Evolutionary conservation across 2,329 filamentous ascomycete species (phyloP).

Genomic region (Calonectria pseudoturangicola): DNA sequence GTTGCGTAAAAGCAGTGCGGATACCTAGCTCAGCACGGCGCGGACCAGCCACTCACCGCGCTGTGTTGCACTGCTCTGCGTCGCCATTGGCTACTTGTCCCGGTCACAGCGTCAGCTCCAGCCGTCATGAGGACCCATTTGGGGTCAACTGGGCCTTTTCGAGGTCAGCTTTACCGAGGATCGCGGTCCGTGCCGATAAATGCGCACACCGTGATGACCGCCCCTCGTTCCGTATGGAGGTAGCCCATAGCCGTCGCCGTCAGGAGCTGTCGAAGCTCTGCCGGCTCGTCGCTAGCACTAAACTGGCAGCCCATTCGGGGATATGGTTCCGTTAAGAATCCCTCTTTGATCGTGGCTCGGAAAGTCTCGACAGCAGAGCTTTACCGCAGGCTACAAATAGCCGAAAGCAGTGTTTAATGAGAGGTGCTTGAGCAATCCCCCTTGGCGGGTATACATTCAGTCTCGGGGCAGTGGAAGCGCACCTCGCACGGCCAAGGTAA

Average conservation of each 20-base stretch:
- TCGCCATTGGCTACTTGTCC: slow-evolving; percentile 27
- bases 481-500: slow-evolving; percentile 48
- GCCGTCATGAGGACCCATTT: slow-evolving; percentile 34
- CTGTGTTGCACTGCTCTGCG: slow-evolving; percentile 35
- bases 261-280: slow-evolving; percentile 23
- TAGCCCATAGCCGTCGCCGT: slow-evolving; percentile 29
- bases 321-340: slow-evolving; percentile 32
- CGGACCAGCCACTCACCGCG: slow-evolving; percentile 47
- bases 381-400: slow-evolving; percentile 30
- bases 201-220: slow-evolving; percentile 46
- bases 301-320: slow-evolving; percentile 28
- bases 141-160: slow-evolving; percentile 21
- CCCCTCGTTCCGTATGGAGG: slow-evolving; percentile 22
- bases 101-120: slow-evolving; percentile 24
- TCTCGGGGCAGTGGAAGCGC: slow-evolving; percentile 45
- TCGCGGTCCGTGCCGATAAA: slow-evolving; percentile 41
- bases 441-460: slow-evolving; percentile 21
- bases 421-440: neutral
- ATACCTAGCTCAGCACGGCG: slow-evolving; percentile 42
- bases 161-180: slow-evolving; percentile 38
- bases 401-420: slow-evolving; percentile 13
- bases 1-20: slow-evolving; percentile 46
- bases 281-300: slow-evolving; percentile 35
- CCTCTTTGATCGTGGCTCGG: slow-evolving; percentile 17
- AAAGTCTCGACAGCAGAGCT: slow-evolving; percentile 24